Evolutionary conservation across 306 rosid species (phyloP).

Genomic region (Castanopsis chinensis): DNA sequence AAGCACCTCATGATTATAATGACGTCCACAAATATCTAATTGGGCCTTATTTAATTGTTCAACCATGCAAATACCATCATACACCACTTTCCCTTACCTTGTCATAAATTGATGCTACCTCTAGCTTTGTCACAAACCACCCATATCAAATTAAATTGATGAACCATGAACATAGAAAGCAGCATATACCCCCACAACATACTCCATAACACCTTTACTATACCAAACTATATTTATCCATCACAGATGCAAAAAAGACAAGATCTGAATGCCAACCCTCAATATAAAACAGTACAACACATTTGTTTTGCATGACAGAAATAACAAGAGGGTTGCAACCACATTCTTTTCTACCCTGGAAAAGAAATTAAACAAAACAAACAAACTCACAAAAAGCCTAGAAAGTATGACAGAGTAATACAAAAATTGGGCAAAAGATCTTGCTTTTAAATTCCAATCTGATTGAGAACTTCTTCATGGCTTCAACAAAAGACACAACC

Average conservation of each 20-base stretch:
- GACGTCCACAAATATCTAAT: background rate
- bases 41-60: too few species aligned
- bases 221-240: background rate
- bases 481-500: background rate
- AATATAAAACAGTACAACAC: background rate
- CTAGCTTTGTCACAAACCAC: background rate
- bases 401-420: background rate
- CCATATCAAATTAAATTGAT: background rate
- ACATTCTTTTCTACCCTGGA: background rate
- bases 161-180: background rate
- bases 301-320: background rate
- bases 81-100: background rate
- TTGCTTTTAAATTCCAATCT: background rate
- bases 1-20: background rate
- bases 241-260: background rate
- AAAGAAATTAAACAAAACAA: background rate
- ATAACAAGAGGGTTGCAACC: background rate
- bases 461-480: background rate
- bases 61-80: background rate
- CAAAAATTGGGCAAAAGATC: background rate
- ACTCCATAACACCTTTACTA: background rate
- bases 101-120: background rate
- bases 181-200: background rate
- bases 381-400: background rate
- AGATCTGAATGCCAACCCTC: background rate